These are phyloP conservation scores for Suhomyces kilbournensis DNA, from an alignment of 805 yeast species.

Conservation along the genomic window DNA sequence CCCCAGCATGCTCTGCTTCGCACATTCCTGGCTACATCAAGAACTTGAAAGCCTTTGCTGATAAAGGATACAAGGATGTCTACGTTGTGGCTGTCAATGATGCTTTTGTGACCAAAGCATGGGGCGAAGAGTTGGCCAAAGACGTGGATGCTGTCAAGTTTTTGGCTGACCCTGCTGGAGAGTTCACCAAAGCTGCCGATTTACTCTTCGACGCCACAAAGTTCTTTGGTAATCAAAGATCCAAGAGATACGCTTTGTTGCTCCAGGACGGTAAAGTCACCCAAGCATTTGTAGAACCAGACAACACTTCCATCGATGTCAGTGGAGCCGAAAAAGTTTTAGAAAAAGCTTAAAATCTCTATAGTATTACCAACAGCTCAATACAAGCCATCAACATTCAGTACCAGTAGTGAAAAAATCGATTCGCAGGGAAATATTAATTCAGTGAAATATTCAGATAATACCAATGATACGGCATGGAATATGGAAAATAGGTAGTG, in stretches of 20 bases:
- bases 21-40: slow-evolving; percentile 75
- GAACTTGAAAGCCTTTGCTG: slow-evolving; percentile 48
- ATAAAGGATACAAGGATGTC: slow-evolving; percentile 63
- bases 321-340: slow-evolving; percentile 47
- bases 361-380: neutral
- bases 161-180: slow-evolving; percentile 79
- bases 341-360: slow-evolving; percentile 15
- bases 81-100: slow-evolving; percentile 81
- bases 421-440: neutral
- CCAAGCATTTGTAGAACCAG: slow-evolving; percentile 74
- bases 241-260: slow-evolving; percentile 71
- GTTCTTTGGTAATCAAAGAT: slow-evolving; percentile 73
- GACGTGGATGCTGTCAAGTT: slow-evolving; percentile 42
- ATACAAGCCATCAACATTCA: neutral
- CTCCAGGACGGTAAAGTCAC: slow-evolving; percentile 73
- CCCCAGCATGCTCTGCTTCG: slow-evolving; percentile 71
- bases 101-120: slow-evolving; percentile 78
- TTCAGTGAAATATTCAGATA: neutral
- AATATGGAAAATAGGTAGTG: neutral
- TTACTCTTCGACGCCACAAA: slow-evolving; percentile 71
- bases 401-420: neutral
- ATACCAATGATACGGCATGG: neutral
- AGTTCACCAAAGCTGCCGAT: slow-evolving; percentile 63
- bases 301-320: slow-evolving; percentile 65
- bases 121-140: slow-evolving; percentile 49